Conservation (phyloP, 108 stramenopile species). For the Epithemia pelagica region DNA sequence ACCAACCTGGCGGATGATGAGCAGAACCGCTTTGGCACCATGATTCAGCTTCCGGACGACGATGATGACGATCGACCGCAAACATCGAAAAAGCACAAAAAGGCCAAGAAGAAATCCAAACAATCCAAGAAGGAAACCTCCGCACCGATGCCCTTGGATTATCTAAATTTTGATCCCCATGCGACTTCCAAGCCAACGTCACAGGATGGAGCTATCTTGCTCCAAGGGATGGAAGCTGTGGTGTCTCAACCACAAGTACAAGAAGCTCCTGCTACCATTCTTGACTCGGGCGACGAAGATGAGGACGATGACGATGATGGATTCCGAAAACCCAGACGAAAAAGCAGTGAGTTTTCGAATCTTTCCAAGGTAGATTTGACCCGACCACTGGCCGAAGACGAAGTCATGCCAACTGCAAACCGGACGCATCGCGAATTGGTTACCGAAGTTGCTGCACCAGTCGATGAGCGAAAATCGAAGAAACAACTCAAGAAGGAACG, state of each 20-base stretch:
- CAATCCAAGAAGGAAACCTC: constrained; percentile 15
- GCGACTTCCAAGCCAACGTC: not conserved
- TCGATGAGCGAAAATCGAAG: constrained; percentile 35
- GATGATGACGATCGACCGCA: constrained; percentile 31
- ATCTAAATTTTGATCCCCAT: constrained; percentile 5
- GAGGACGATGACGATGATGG: constrained; percentile 58
- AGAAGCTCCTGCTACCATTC: not conserved
- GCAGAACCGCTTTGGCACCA: constrained; percentile 53
- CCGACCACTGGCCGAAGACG: constrained; percentile 71
- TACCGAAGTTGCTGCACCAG: not conserved
- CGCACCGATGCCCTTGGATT: constrained; percentile 1
- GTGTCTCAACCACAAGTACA: not conserved
- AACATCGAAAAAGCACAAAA: constrained; percentile 44
- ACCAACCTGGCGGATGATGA: not conserved
- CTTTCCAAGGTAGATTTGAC: constrained; percentile 82
- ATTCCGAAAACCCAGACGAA: constrained; percentile 6
- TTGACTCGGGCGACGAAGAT: constrained; percentile 44
- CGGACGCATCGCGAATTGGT: constrained; percentile 61
- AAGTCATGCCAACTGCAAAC: constrained; percentile 63
- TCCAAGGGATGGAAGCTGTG: not conserved
- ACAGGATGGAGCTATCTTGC: not conserved
- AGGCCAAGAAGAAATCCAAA: constrained; percentile 57
- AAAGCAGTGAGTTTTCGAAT: constrained; percentile 44
- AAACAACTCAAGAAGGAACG: constrained; percentile 53
- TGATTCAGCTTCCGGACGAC: constrained; percentile 50